Conservation (phyloP, 495 filamentous ascomycete species). For the Neurospora sp. region DNA sequence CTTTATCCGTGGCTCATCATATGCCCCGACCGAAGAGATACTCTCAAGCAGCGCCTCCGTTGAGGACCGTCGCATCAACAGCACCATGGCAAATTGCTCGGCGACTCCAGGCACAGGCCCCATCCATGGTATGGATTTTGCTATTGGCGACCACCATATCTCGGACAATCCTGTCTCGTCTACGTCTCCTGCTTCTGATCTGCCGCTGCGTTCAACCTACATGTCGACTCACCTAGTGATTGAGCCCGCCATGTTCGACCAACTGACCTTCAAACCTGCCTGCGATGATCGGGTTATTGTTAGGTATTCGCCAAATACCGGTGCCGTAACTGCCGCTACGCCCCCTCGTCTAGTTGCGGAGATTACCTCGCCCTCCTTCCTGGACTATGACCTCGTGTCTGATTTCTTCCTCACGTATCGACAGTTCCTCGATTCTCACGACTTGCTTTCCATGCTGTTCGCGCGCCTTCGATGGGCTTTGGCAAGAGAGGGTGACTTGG, state of each 20-base stretch:
- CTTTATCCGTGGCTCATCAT: constrained; percentile 66
- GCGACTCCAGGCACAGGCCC: not conserved
- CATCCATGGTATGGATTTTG: not conserved
- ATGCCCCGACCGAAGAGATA: constrained; percentile 43
- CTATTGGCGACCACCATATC: not conserved
- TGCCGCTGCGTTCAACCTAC: constrained; percentile 28
- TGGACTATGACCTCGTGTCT: constrained; percentile 95
- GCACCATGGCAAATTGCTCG: not conserved
- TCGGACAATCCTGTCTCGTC: not conserved
- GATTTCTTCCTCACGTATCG: constrained; percentile 98
- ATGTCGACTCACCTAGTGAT: constrained; percentile 38
- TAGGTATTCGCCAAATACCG: constrained; percentile 60
- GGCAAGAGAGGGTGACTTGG: constrained; percentile 64
- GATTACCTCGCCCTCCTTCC: constrained; percentile 88
- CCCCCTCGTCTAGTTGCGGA: constrained; percentile 91
- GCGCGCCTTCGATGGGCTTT: constrained; percentile 84
- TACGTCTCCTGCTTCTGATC: constrained; percentile 12
- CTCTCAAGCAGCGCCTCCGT: constrained; percentile 36
- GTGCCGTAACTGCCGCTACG: constrained; percentile 79
- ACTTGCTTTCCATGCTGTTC: constrained; percentile 73
- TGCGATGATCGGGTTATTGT: constrained; percentile 77
- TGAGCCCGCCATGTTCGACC: constrained; percentile 64
- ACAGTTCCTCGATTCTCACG: constrained; percentile 63
- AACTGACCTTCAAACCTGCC: constrained; percentile 54
- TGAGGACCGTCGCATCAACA: constrained; percentile 7